phyloP scores from a whole-genome alignment of 169 alveolate species.

The Prorocentrum cordatum region DNA sequence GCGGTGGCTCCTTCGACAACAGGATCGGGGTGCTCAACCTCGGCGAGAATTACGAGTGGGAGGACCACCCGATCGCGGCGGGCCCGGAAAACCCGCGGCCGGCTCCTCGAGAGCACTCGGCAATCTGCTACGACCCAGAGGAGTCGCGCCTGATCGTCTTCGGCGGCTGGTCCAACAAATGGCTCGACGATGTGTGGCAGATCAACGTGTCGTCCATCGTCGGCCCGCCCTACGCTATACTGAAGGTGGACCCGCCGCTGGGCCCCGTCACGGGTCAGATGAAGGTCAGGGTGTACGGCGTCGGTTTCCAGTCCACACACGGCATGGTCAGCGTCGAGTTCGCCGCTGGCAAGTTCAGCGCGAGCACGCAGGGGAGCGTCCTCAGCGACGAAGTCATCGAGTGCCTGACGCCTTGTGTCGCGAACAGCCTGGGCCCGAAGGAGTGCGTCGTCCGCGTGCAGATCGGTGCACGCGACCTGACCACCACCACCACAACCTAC shows the following conservation, averaged over 20 bases:
- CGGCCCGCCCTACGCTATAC: conserved; percentile 87
- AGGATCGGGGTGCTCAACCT: not conserved
- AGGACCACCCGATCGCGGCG: not conserved
- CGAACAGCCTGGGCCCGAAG: conserved; percentile 82
- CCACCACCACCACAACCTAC: conserved; percentile 80
- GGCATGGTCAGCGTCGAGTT: conserved; percentile 80
- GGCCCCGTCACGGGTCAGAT: conserved; percentile 90
- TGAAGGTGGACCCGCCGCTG: conserved; percentile 80
- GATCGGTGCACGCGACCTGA: conserved; percentile 84
- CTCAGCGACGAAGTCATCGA: conserved; percentile 81
- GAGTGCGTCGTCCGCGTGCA: conserved; percentile 84
- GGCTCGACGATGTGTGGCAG: conserved; percentile 87
- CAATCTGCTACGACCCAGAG: conserved; percentile 84
- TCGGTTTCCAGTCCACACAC: no score
- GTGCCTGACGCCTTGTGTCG: conserved; percentile 85
- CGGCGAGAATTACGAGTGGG: no score
- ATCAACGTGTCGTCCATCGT: conserved; percentile 85
- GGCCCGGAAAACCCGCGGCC: not conserved
- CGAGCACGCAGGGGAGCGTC: conserved; percentile 79
- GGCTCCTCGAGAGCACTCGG: conserved; percentile 84
- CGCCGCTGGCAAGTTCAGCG: conserved; percentile 78
- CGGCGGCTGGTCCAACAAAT: conserved; percentile 90
- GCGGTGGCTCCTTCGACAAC: conserved; percentile 35
- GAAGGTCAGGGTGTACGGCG: conserved; percentile 75
- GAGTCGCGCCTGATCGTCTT: conserved; percentile 82